Evolutionary conservation across 306 rosid genomes (phyloP).

Genomic region (Oxytropis ochrocephala): DNA sequence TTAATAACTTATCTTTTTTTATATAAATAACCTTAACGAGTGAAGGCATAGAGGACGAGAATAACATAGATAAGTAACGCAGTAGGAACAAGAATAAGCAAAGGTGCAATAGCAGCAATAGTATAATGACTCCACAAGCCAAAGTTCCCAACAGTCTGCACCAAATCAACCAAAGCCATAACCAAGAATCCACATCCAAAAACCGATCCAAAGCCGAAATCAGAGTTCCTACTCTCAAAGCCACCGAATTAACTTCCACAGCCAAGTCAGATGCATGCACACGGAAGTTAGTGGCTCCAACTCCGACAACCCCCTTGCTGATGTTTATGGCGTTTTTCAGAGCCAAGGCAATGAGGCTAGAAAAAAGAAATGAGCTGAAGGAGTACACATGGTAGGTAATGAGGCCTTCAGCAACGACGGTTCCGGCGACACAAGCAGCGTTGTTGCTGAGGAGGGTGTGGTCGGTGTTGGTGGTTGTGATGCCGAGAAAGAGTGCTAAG

Average conservation of each 20-base stretch:
- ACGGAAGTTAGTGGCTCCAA: not conserved
- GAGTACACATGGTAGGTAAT: conserved; percentile 68
- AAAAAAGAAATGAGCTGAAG: conserved; percentile 92
- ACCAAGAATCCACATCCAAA: conserved; percentile 79
- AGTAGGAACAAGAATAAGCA: conserved; percentile 70
- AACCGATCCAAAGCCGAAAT: conserved; percentile 71
- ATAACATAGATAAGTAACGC: conserved; percentile 53
- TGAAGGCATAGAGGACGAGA: conserved; percentile 65
- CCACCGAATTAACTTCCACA: conserved; percentile 35
- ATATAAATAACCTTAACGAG: conserved; percentile 27
- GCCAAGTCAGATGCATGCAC: conserved; percentile 18
- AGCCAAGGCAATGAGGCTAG: conserved; percentile 77
- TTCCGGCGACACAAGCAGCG: conserved; percentile 36
- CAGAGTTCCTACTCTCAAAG: conserved; percentile 52
- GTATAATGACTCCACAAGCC: conserved; percentile 56
- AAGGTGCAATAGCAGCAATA: conserved; percentile 52
- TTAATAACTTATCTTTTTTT: not conserved
- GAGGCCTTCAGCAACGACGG: conserved; percentile 40
- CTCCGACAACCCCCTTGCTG: not conserved
- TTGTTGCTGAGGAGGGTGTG: conserved; percentile 30
- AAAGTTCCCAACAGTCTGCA: conserved; percentile 65
- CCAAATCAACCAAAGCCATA: conserved; percentile 69
- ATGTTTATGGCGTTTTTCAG: conserved; percentile 63
- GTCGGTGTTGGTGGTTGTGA: conserved; percentile 38
- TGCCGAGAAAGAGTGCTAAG: conserved; percentile 75